phyloP scores from a whole-genome alignment of 169 alveolate species.

The Cryptosporidium felis region DNA sequence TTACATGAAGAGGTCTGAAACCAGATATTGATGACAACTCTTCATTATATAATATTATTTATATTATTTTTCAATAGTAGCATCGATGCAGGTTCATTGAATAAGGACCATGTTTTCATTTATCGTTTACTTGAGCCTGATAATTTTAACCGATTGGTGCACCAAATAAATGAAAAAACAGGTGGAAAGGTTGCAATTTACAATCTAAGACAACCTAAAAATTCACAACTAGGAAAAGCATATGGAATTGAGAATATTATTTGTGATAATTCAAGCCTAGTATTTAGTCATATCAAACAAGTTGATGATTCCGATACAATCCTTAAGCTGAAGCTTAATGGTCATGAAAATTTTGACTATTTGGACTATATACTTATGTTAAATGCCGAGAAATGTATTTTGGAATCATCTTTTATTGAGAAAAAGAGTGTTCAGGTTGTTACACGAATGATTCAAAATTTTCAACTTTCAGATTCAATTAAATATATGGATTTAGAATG shows the following conservation, averaged over 20 bases:
- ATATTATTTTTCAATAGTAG: too few species aligned
- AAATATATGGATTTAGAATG: not conserved
- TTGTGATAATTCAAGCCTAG: constrained; percentile 17
- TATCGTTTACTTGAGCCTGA: too few species aligned
- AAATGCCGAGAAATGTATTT: constrained; percentile 24
- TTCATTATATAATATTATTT: too few species aligned
- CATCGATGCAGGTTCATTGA: too few species aligned
- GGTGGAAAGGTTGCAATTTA: too few species aligned
- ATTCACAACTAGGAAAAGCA: too few species aligned
- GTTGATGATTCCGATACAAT: not conserved
- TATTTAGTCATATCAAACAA: not conserved
- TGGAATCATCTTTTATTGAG: constrained; percentile 4
- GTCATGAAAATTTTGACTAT: not conserved
- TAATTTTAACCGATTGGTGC: too few species aligned
- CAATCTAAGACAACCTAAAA: too few species aligned
- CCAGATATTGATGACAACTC: too few species aligned
- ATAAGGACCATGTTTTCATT: too few species aligned
- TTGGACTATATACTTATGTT: not conserved
- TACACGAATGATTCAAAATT: not conserved
- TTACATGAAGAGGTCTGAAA: too few species aligned
- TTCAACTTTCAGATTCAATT: not conserved
- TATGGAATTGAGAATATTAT: not conserved
- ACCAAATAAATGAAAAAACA: too few species aligned
- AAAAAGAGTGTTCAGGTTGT: not conserved
- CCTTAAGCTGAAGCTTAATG: not conserved